A percentile compares a stretch with the other conserved stretches of the same genome.
Evolutionary conservation across 75 land plant genomes (phyloP).

Genomic region (Sequoia sempervirens): DNA sequence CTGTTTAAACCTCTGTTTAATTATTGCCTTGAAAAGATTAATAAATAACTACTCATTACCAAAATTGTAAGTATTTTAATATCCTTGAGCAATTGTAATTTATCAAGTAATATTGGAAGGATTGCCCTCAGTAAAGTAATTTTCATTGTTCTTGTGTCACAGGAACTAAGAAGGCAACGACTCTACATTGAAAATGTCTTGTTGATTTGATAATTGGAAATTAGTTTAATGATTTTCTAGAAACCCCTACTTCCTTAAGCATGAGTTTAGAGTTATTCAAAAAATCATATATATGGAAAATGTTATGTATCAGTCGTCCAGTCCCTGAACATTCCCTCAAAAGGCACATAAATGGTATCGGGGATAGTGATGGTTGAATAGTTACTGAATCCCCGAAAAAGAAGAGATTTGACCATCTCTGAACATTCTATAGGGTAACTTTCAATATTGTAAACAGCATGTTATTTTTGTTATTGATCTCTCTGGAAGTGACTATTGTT

Average conservation of each 20-base stretch:
- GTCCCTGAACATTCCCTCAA: neutral
- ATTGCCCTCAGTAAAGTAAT: neutral
- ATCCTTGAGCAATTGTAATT: neutral
- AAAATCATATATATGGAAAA: neutral
- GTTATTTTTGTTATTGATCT: neutral
- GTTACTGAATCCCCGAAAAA: neutral
- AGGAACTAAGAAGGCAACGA: neutral
- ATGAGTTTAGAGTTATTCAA: neutral
- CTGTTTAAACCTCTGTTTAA: neutral
- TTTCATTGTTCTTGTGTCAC: neutral
- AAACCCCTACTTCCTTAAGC: neutral
- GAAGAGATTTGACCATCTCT: neutral
- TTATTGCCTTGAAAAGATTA: neutral
- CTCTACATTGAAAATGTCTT: neutral
- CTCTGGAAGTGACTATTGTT: neutral
- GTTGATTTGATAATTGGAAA: neutral
- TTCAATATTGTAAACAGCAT: neutral
- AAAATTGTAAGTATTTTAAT: neutral
- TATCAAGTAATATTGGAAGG: neutral
- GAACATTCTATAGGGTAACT: neutral
- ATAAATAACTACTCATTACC: neutral
- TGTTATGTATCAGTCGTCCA: neutral
- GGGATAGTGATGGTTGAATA: neutral
- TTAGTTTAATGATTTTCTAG: neutral
- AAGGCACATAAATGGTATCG: neutral